These are phyloP conservation scores for Oryza glumipatula DNA, from an alignment of 176 grass and related monocot genomes.

Conservation along the genomic window DNA sequence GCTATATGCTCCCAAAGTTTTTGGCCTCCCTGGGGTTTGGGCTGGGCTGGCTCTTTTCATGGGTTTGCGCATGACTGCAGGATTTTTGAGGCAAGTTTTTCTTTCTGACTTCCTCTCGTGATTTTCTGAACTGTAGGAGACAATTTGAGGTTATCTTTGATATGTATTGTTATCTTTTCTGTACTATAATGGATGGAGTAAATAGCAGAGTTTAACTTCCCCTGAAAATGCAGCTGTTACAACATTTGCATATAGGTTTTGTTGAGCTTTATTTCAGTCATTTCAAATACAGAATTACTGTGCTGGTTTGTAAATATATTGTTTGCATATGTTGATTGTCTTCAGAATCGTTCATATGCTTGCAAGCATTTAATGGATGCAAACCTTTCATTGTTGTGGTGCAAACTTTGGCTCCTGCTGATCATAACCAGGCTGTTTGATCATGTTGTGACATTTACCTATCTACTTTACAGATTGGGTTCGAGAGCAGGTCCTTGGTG, in stretches of 20 bases:
- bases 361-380: background rate
- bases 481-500: conserved; percentile 80
- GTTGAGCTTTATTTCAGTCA: background rate
- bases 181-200: background rate
- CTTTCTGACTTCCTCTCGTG: background rate
- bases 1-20: conserved; percentile 56
- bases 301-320: background rate
- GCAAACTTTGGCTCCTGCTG: conserved; percentile 8
- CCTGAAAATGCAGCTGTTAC: background rate
- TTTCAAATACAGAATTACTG: background rate
- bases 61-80: conserved; percentile 62
- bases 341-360: conserved; percentile 14
- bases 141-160: conserved; percentile 14
- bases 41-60: conserved; percentile 76
- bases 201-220: background rate
- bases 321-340: background rate
- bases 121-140: background rate
- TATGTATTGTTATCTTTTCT: conserved; percentile 1
- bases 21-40: conserved; percentile 76
- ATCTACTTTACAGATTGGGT: conserved; percentile 52
- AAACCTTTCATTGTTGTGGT: background rate
- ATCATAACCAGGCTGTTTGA: background rate
- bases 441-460: conserved; percentile 11
- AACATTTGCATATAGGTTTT: background rate
- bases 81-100: conserved; percentile 64